Evolutionary conservation across 1,139 yeast species (phyloP).

Genomic region (Lizanozyma gosingica): DNA sequence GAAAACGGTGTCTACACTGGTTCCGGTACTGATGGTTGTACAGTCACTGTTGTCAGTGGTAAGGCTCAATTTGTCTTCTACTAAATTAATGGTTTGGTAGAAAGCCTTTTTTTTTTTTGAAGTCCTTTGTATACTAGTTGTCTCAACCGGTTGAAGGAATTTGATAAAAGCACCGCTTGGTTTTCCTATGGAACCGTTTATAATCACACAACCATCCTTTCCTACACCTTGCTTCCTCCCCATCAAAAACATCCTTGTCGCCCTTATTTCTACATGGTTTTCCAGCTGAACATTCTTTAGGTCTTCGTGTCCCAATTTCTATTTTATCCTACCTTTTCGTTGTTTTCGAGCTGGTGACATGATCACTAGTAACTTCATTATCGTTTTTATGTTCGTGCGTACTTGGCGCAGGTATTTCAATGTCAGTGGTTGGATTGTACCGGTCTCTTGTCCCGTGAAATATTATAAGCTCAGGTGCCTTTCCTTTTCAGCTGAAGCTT

Average conservation of each 20-base stretch:
- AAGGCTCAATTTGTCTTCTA: constrained; percentile 62
- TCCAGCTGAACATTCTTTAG: too few species aligned
- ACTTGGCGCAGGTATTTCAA: too few species aligned
- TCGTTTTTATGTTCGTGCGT: too few species aligned
- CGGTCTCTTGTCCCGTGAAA: neutral
- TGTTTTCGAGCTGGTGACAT: neutral
- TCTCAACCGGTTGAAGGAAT: neutral
- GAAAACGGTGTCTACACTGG: constrained; percentile 58
- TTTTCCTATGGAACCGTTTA: too few species aligned
- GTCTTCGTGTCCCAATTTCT: too few species aligned
- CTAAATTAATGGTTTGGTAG: constrained; percentile 10
- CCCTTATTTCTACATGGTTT: neutral
- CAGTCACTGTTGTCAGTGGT: constrained; percentile 63
- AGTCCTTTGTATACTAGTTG: neutral
- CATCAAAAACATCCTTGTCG: neutral
- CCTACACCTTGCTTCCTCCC: neutral
- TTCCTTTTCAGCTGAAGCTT: too few species aligned
- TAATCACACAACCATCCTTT: too few species aligned
- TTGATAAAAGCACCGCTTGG: too few species aligned
- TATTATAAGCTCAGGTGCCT: too few species aligned
- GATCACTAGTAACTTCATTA: too few species aligned
- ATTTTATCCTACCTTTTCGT: neutral
- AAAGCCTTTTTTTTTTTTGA: too few species aligned
- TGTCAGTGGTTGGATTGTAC: neutral
- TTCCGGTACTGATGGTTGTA: constrained; percentile 64